Conservation (phyloP, 2,329 filamentous ascomycete genomes). For the Aspergillus fructus region DNA sequence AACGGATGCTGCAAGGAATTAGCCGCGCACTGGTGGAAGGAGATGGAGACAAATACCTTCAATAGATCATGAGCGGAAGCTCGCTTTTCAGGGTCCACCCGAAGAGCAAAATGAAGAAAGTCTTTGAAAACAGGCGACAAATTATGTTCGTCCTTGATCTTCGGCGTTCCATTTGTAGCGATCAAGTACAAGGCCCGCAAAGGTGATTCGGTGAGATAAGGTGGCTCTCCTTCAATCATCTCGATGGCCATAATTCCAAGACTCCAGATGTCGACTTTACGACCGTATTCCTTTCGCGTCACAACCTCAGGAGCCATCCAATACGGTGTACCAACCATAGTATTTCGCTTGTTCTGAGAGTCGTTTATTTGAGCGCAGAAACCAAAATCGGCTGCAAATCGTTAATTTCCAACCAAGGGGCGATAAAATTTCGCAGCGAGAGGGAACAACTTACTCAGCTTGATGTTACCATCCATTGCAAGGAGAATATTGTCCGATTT, state of each 20-base stretch:
- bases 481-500: conserved; percentile 98
- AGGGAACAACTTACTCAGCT: conserved; percentile 71
- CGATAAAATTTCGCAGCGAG: neutral
- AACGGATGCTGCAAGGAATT: conserved; percentile 65
- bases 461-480: conserved; percentile 92
- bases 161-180: conserved; percentile 91
- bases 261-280: conserved; percentile 98
- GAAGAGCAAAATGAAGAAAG: conserved; percentile 88
- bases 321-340: conserved; percentile 98
- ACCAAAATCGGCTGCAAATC: conserved; percentile 78
- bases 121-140: conserved; percentile 81
- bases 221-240: conserved; percentile 98
- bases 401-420: conserved; percentile 20
- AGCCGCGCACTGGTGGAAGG: conserved; percentile 13
- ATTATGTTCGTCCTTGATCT: conserved; percentile 88
- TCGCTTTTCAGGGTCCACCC: conserved; percentile 95
- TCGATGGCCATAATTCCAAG: conserved; percentile 99
- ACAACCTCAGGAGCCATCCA: conserved; percentile 99
- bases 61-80: conserved; percentile 92
- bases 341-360: conserved; percentile 93
- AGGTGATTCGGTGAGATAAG: conserved; percentile 93
- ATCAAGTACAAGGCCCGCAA: conserved; percentile 92
- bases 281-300: conserved; percentile 93
- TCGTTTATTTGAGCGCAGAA: conserved; percentile 99
- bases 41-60: conserved; percentile 63